phyloP scores from a whole-genome alignment of 148 eudicot species.

The Diospyros lotus region DNA sequence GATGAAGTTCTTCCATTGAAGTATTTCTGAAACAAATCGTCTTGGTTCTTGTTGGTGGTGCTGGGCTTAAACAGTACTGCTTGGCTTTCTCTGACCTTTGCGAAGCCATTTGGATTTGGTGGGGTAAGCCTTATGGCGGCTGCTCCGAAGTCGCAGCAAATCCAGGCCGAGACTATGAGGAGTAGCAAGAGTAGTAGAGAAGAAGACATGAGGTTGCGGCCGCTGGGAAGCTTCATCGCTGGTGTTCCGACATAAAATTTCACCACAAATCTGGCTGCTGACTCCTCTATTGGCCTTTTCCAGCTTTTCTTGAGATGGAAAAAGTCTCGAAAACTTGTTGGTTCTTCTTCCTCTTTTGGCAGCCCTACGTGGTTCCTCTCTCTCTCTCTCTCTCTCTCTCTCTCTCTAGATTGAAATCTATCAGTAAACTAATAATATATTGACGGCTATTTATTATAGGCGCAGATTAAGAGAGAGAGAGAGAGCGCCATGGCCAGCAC shows the following conservation, averaged over 20 bases:
- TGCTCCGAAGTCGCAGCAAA: conserved; percentile 15
- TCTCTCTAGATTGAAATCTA: not conserved
- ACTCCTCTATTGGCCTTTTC: not conserved
- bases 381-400: not conserved
- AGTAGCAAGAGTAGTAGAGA: conserved; percentile 12
- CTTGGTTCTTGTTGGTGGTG: conserved; percentile 6
- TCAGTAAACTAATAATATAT: not conserved
- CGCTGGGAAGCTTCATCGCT: conserved; percentile 42
- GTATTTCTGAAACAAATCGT: conserved; percentile 29
- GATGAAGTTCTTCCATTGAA: conserved; percentile 25
- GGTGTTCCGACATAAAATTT: conserved; percentile 28
- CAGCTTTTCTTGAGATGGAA: not conserved
- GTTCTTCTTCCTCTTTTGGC: not conserved
- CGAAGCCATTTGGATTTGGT: not conserved
- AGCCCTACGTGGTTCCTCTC: not conserved
- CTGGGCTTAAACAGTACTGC: not conserved
- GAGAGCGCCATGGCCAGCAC: conserved; percentile 20
- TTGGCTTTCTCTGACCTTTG: not conserved
- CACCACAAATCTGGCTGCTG: not conserved
- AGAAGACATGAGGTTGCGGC: conserved; percentile 19
- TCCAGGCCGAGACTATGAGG: conserved; percentile 27
- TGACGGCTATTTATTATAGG: conserved; percentile 18
- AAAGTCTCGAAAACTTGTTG: not conserved
- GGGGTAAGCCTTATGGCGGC: conserved; percentile 36
- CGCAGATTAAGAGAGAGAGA: conserved; percentile 10